Percentiles rank a stretch among this genome's conserved stretches.
These are phyloP conservation scores for Liquidambar formosana DNA, from an alignment of 164 flowering plant species.

Conservation along the genomic window DNA sequence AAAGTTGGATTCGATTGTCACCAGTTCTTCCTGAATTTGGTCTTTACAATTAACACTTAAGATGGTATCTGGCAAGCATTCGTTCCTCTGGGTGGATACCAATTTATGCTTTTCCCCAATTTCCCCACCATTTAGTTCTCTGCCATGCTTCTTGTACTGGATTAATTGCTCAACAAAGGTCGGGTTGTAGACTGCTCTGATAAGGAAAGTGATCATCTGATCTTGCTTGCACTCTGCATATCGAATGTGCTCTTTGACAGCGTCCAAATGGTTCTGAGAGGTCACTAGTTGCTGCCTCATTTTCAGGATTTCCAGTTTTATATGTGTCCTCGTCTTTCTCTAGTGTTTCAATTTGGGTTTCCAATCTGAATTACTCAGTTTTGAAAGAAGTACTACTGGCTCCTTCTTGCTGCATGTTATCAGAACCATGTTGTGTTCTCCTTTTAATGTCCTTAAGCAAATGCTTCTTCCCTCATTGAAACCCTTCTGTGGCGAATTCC, in stretches of 20 bases:
- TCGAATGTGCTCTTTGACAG: conserved; percentile 42
- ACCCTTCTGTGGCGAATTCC: conserved; percentile 75
- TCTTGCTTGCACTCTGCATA: conserved; percentile 48
- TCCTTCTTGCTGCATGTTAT: conserved; percentile 29
- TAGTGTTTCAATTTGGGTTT: conserved; percentile 48
- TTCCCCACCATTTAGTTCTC: conserved; percentile 28
- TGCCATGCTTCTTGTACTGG: conserved; percentile 26
- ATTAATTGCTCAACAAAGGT: conserved; percentile 38
- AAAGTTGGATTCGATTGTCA: too few relatives aligned
- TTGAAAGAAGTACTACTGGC: conserved; percentile 15
- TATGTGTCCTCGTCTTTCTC: conserved; percentile 37
- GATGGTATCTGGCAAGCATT: conserved; percentile 15
- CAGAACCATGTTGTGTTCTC: conserved; percentile 30
- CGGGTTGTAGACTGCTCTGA: conserved; percentile 41
- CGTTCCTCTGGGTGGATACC: conserved; percentile 17
- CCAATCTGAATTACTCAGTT: conserved; percentile 27
- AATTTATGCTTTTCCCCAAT: conserved; percentile 38
- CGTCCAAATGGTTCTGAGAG: conserved; percentile 29
- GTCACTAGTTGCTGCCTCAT: conserved; percentile 53
- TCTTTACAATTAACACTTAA: conserved; percentile 7
- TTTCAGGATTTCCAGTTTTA: conserved; percentile 53
- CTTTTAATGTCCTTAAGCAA: conserved; percentile 65
- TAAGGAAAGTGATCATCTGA: conserved; percentile 47
- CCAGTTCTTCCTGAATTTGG: too few relatives aligned
- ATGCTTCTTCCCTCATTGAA: conserved; percentile 69